Base-by-base conservation (phyloP, 1,284 basidiomycete species). In the Ustilago trichophora region DNA sequence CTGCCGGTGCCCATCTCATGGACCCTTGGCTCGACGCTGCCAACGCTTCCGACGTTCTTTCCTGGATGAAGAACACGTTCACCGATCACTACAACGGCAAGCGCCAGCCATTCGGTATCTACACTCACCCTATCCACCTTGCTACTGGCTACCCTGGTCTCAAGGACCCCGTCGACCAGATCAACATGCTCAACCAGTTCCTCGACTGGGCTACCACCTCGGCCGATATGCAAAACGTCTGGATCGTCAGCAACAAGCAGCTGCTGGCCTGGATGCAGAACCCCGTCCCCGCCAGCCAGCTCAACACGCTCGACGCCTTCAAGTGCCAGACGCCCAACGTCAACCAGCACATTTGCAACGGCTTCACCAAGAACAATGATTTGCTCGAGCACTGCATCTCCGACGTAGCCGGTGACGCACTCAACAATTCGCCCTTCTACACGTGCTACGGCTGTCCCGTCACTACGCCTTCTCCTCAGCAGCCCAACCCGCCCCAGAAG, bases 101-200 rank as follows among this genome's bases (percentile, higher is more conserved):
- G 73, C 85, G 89, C 8, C 89, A 91, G 81, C 91, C 91, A 0
- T 88, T 92, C 64, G 90, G 90, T 45, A 83, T 91, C 36, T 92
- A 91, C 81, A 89, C 89, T 3, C 90, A 92, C 78, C 90, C 90
- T 31, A 90, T 91, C 76, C 90, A 91, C 83, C 81, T 91, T 53
- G 87, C 90, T 15, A 87, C 88, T 46, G 58, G 85, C 80, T 73
- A 70, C 44, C 72, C 70, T 8, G 64, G 71, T 36, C 48, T 73
- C 22, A 25, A 36, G n/a, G 71, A 69, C 33, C 71, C 67, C 25
- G 58, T 56, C 16, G 58, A 48, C 32, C 49, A 64, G 46, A 69
- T 69, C 59, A 59, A 57, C 19, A 73, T 90, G 89, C 87, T 91
- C 80, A 91, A 91, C 77, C 72, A 84, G 15, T 91, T 91, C 84